Evolutionary conservation across 768 basidiomycete genomes (phyloP), one percentile per base, ranked within the genome.

Genomic region (Rhodotorula taiwanensis): DNA sequence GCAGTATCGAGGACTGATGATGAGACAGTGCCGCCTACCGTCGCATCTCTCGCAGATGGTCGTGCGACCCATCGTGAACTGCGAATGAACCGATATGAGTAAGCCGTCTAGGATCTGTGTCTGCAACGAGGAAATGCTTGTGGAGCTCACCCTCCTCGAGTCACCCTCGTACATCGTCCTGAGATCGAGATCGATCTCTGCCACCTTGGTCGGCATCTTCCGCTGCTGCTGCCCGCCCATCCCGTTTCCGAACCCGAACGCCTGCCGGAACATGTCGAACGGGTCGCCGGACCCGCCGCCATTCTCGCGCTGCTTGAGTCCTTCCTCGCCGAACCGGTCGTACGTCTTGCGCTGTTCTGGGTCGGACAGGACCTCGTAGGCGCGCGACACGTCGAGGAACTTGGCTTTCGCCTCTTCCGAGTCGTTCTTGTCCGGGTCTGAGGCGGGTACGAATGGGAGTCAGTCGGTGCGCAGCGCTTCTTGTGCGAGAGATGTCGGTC

Each of bases 21-120:
- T 15, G n/a, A 18, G 9, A 25, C 36, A 16, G 36, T 16, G 7
- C 3, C 21, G 2, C 18, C 10, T 21, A 60, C 64, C 64, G 73
- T 92, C 86, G 77, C 95, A 99, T 74, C 95, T 89, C 76, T 97
- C 92, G 73, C 95, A 99, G 23, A 99, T 84, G 41, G 94, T 83
- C 56, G 85, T 84, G 74, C 94, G 93, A 75, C 85, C 87, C 74
- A 97, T 81, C 79, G 88, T 86, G 76, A 99, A 94, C 91, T 98
- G 69, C 11, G 25, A 3, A 33, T n/a, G n/a, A n/a, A n/a, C n/a
- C n/a, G n/a, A n/a, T n/a, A n/a, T n/a, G n/a, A n/a, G n/a, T n/a
- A n/a, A n/a, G n/a, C n/a, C n/a, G n/a, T n/a, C n/a, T n/a, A n/a
- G n/a, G n/a, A n/a, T n/a, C n/a, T n/a, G n/a, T n/a, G n/a, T n/a